Conservation (phyloP, 2,329 filamentous ascomycete species). For the Pseudodiploospora longispora region DNA sequence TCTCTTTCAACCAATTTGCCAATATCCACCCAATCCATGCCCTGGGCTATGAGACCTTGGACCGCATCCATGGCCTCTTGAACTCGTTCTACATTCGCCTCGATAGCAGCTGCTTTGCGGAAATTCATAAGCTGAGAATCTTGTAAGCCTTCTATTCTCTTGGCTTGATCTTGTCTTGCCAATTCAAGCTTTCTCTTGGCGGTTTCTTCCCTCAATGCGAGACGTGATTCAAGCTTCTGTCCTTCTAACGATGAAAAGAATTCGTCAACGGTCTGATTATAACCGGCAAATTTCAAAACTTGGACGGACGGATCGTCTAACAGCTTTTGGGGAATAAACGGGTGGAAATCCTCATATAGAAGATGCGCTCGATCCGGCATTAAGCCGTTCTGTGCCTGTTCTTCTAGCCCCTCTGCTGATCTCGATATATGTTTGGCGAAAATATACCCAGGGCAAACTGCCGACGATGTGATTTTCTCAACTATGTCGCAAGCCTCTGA, state of each 20-base stretch:
- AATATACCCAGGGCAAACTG: slow-evolving; percentile 73
- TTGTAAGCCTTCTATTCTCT: slow-evolving; percentile 76
- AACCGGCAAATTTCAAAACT: slow-evolving; percentile 71
- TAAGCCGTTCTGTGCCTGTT: slow-evolving; percentile 23
- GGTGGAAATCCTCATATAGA: slow-evolving; percentile 92
- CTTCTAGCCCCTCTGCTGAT: slow-evolving; percentile 19
- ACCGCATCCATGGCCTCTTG: slow-evolving; percentile 90
- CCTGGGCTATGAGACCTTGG: slow-evolving; percentile 82
- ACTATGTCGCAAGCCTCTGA: slow-evolving; percentile 63
- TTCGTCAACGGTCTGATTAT: slow-evolving; percentile 90
- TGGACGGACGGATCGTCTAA: slow-evolving; percentile 55
- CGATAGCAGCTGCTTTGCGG: slow-evolving; percentile 81
- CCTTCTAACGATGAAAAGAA: slow-evolving; percentile 97
- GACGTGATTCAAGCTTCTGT: slow-evolving; percentile 76
- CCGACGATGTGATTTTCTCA: slow-evolving; percentile 56
- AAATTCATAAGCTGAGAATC: slow-evolving; percentile 74
- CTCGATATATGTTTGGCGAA: slow-evolving; percentile 54
- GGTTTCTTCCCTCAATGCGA: slow-evolving; percentile 72
- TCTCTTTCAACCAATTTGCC: slow-evolving; percentile 82
- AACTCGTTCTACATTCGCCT: slow-evolving; percentile 83
- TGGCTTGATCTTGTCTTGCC: slow-evolving; percentile 75
- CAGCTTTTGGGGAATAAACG: slow-evolving; percentile 78
- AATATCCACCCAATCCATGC: slow-evolving; percentile 97
- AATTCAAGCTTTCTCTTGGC: slow-evolving; percentile 80
- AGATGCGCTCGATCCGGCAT: slow-evolving; percentile 38